Percentiles rank a stretch among this genome's conserved stretches.
phyloP scores from a whole-genome alignment of 2,329 filamentous ascomycete genomes.

The Cyphellophora europaea region DNA sequence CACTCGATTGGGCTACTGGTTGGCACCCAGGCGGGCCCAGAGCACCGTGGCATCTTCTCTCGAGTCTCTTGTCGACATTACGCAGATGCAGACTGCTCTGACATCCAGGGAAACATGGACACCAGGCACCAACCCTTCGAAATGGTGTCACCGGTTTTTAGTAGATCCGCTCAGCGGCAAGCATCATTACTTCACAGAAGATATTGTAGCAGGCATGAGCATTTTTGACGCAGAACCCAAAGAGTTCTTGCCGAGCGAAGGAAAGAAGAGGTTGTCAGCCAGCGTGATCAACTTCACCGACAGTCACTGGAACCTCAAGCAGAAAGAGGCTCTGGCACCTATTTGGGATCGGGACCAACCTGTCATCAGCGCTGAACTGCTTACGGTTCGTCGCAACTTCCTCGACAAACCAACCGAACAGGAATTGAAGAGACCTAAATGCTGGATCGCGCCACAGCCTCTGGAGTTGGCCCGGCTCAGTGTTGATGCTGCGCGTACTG shows the following conservation, averaged over 20 bases:
- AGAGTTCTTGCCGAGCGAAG: constrained; percentile 33
- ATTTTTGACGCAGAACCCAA: constrained; percentile 57
- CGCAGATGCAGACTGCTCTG: constrained; percentile 24
- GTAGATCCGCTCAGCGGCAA: constrained; percentile 49
- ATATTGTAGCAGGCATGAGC: constrained; percentile 43
- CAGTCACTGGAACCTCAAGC: constrained; percentile 42
- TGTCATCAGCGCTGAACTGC: constrained; percentile 65
- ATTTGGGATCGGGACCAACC: constrained; percentile 62
- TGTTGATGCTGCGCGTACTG: constrained; percentile 59
- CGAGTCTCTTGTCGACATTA: constrained; percentile 11
- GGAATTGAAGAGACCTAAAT: constrained; percentile 37
- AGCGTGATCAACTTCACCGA: constrained; percentile 78
- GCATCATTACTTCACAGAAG: constrained; percentile 46
- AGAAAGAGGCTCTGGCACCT: constrained; percentile 6
- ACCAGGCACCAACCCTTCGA: constrained; percentile 26
- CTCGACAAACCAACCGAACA: constrained; percentile 57
- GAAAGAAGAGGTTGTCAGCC: constrained; percentile 35
- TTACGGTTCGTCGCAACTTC: constrained; percentile 72
- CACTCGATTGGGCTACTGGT: constrained; percentile 68
- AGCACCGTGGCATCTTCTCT: not conserved
- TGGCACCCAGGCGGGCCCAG: constrained; percentile 48
- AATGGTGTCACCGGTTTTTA: constrained; percentile 42
- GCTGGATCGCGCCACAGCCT: constrained; percentile 68
- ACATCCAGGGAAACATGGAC: constrained; percentile 35
- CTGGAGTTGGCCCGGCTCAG: constrained; percentile 70